Conservation (phyloP, 352 stramenopile genomes). For the Globisporangium splendens region DNA sequence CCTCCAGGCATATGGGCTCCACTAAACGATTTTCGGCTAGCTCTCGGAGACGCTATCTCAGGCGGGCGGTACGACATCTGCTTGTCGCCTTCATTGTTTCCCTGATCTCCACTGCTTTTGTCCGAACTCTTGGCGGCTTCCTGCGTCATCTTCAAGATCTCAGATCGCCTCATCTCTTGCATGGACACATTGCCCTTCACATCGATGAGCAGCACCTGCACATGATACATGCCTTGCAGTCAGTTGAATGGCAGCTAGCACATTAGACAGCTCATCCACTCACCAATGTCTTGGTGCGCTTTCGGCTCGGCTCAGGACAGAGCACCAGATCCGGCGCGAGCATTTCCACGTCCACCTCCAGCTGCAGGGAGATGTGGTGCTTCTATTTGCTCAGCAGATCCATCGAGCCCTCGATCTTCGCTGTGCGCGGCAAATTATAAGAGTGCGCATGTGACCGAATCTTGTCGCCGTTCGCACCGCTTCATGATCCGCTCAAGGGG, state of each 20-base stretch:
- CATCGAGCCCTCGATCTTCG: not conserved
- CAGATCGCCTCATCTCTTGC: slow-evolving; percentile 15
- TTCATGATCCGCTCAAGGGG: too few relatives aligned
- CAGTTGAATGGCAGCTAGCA: not conserved
- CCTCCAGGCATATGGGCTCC: not conserved
- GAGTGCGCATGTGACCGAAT: too few relatives aligned
- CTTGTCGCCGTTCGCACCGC: too few relatives aligned
- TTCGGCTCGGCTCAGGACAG: slow-evolving; percentile 11
- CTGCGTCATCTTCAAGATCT: slow-evolving; percentile 19
- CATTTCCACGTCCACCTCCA: slow-evolving; percentile 17
- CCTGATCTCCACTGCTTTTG: not conserved
- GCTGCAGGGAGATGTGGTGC: slow-evolving; percentile 6
- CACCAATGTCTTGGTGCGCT: slow-evolving; percentile 15
- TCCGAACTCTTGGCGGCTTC: not conserved
- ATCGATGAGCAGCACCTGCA: slow-evolving; percentile 19
- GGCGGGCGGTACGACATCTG: not conserved
- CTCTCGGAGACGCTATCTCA: not conserved
- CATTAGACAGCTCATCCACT: not conserved
- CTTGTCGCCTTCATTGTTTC: not conserved
- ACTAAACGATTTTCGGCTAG: not conserved
- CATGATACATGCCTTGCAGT: too few relatives aligned
- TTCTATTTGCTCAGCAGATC: slow-evolving; percentile 12
- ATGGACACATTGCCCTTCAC: slow-evolving; percentile 7
- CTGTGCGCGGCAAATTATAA: too few relatives aligned
- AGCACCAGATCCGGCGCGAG: slow-evolving; percentile 10